Evolutionary conservation across 2,329 filamentous ascomycete genomes (phyloP).

Genomic region (Fusarium nodosum): DNA sequence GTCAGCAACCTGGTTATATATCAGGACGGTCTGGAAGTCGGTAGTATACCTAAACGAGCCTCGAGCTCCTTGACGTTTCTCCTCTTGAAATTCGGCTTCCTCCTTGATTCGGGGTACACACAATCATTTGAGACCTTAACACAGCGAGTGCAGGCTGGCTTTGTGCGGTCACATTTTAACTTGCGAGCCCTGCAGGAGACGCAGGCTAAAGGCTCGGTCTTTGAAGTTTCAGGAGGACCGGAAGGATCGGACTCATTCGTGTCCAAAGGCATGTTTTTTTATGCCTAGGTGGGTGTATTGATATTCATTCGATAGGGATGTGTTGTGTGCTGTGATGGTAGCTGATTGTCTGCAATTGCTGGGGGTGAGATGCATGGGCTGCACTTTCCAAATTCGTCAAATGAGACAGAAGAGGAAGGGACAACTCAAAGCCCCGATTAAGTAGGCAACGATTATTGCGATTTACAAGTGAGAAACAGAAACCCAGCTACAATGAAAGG

Average conservation of each 20-base stretch:
- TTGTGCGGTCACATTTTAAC: constrained; percentile 85
- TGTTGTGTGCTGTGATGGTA: background rate
- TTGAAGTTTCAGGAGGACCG: constrained; percentile 30
- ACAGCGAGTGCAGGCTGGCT: constrained; percentile 85
- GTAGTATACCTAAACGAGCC: constrained; percentile 79
- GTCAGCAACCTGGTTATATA: constrained; percentile 23
- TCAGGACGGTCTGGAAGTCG: background rate
- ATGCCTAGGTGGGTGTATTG: constrained; percentile 2
- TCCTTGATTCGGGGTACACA: constrained; percentile 87
- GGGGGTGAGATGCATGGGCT: background rate
- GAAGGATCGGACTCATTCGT: constrained; percentile 43
- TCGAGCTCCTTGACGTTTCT: constrained; percentile 93
- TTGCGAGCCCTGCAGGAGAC: constrained; percentile 87
- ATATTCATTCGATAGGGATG: constrained; percentile 33
- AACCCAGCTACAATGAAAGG: constrained; percentile 18
- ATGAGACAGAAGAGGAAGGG: constrained; percentile 4
- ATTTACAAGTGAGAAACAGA: constrained; percentile 1
- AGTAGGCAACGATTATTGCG: constrained; percentile 9
- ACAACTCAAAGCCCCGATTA: background rate
- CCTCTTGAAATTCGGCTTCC: constrained; percentile 89
- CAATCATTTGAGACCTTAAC: constrained; percentile 80
- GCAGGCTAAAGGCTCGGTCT: constrained; percentile 75
- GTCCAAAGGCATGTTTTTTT: constrained; percentile 43
- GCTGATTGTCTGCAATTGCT: background rate
- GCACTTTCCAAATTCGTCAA: constrained; percentile 5